A percentile compares a stretch with the other conserved stretches of the same genome.
These are phyloP conservation scores for Gaeumannomyces tritici DNA, from an alignment of 2,329 filamentous ascomycete genomes.

Conservation along the genomic window DNA sequence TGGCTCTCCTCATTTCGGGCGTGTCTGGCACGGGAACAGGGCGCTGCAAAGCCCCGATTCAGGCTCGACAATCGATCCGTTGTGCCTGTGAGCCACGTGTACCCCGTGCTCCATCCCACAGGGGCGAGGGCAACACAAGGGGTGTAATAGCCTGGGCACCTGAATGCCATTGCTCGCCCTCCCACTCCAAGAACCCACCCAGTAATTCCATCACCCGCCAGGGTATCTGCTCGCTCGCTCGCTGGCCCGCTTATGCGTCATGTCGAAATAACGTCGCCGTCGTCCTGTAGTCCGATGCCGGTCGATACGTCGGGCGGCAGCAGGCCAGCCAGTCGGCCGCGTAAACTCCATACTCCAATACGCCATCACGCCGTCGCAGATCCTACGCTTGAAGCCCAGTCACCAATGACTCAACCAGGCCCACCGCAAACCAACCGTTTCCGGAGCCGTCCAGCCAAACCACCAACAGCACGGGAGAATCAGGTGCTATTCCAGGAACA, in stretches of 20 bases:
- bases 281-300: background rate
- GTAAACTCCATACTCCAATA: background rate
- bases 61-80: background rate
- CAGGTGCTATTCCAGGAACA: slow-evolving; percentile 32
- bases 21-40: background rate
- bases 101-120: background rate
- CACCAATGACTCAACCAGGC: background rate
- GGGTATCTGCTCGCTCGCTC: background rate
- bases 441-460: slow-evolving; percentile 14
- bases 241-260: background rate
- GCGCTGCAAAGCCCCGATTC: background rate
- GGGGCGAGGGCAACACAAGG: background rate
- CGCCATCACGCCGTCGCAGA: slow-evolving; percentile 5
- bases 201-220: background rate
- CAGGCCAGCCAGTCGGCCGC: background rate
- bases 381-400: slow-evolving; percentile 6
- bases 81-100: background rate
- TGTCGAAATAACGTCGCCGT: background rate
- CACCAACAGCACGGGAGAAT: slow-evolving; percentile 22
- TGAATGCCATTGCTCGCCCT: background rate
- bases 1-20: too few relatives aligned
- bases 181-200: background rate
- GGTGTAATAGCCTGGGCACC: background rate
- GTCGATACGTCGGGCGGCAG: background rate
- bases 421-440: background rate